Base-by-base conservation (phyloP, 129 eudicot species). In the Chrysanthemum seticuspe region DNA sequence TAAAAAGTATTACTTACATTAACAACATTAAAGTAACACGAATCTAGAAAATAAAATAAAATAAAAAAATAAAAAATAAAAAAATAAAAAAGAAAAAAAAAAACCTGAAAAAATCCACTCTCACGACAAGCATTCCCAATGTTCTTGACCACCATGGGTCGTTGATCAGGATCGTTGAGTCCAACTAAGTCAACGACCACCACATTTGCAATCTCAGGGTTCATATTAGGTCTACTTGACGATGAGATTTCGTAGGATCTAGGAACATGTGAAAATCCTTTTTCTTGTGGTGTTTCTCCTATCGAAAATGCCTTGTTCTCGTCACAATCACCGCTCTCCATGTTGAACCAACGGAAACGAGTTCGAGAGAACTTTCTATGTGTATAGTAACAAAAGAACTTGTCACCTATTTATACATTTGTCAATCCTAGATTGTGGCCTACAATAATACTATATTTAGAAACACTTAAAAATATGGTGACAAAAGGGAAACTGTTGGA, bases 91-190 rank as follows among this genome's bases (percentile, higher is more conserved):
- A 18, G 0, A 1, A 54, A 13, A 6, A 58, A 10, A 12, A 10
- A 15, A 60, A 84, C 96, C 73, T 86, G 92, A 68, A 89, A 89
- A 62, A 87, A 80, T n/a, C 96, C 96, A 36, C 62, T 54, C n/a
- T 27, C 72, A 7, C 64, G 72, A 57, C 92, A 87, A 40, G 85
- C 96, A 48, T 76, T 77, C 18, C 85, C 70, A 9, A 89, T 80
- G 11, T 72, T 62, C n/a, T 82, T 16, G 15, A 84, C 64, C 13
- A 83, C 31, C 5, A 14, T 11, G 3, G 82, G 48, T 7, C 90
- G 82, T 49, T 64, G 76, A 1, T 40, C 16, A 11, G 85, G 86
- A 53, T 83, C 75, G 10, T 64, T 13, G 49, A 89, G 49, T 6
- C 84, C 90, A 40, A 70, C 80, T 65, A 87, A 29, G 83, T 89